Evolutionary conservation across 2,329 filamentous ascomycete genomes (phyloP), one percentile per base, ranked within the genome.

Genomic region (Hypoxylon sp.): DNA sequence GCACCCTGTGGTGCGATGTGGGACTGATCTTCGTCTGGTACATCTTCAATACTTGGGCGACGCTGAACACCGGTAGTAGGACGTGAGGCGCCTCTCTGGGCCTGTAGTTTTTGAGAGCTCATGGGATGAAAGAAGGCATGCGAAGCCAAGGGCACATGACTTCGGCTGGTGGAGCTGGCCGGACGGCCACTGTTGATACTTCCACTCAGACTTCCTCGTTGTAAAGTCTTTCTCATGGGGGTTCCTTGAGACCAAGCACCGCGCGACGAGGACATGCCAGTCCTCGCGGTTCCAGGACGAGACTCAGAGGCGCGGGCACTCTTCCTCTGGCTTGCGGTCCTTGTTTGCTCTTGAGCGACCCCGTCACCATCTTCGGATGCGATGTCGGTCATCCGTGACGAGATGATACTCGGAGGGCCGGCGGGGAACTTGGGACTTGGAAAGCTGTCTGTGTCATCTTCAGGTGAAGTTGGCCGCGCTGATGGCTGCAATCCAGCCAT

Each of bases 51-150:
- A 41, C 75, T 77, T 17, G 77, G 75, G 21, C 78, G 78, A 23
- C 75, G 76, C 48, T 83, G 81, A 60, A 76, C 78, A 72, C 81
- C 78, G 21, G 80, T 83, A 13, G 79, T 72, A 5, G 84, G 82
- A 21, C 85, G 82, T 38, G 82, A 76, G 7, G 80, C 88, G 69
- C 90, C 90, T 78, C 95, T 87, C 80, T 98, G 96, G 60, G 94
- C 94, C 81, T 98, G 95, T 55, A 98, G 84, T 78, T 93, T 91
- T 79, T 97, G 94, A 23, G 95, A 97, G 81, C 94, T 98, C 93
- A 99, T 97, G 41, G 96, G 96, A 21, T 91, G 91, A 77, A 97
- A 97, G 82, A 99, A 98, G 59, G 93, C 95, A 76, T 95, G 92
- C 14, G 93, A 94, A 2, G 93, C 91, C 58, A 99, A 83, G 1